Evolutionary conservation across 805 yeast genomes (phyloP).

Genomic region (Wickerhamomyces alni): DNA sequence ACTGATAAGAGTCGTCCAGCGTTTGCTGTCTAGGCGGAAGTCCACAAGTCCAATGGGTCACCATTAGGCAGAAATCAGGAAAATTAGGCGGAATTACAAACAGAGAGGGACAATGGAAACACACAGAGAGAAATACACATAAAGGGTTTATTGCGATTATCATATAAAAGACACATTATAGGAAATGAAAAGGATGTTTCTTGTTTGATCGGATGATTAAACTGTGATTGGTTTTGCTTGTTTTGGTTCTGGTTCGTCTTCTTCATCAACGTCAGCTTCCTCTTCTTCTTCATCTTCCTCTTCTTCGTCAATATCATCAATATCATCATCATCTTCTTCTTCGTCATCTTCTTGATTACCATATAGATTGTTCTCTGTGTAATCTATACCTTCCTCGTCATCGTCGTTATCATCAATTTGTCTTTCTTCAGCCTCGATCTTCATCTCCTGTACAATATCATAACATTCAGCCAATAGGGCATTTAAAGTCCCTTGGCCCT

Average conservation of each 20-base stretch:
- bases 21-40: too few relatives aligned
- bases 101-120: too few relatives aligned
- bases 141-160: too few relatives aligned
- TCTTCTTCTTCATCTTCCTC: constrained; percentile 23
- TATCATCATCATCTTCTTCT: constrained; percentile 26
- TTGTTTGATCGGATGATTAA: too few relatives aligned
- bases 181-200: too few relatives aligned
- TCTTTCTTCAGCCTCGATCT: constrained; percentile 69
- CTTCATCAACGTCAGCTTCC: constrained; percentile 16
- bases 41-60: too few relatives aligned
- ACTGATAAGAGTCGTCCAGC: not conserved
- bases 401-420: constrained; percentile 19
- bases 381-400: constrained; percentile 21
- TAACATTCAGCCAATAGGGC: constrained; percentile 91
- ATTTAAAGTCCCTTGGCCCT: constrained; percentile 95
- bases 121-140: too few relatives aligned
- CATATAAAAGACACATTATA: too few relatives aligned
- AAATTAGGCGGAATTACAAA: too few relatives aligned
- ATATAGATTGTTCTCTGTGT: constrained; percentile 8
- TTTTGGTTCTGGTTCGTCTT: not conserved
- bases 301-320: constrained; percentile 31
- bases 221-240: too few relatives aligned
- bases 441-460: constrained; percentile 86
- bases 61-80: too few relatives aligned
- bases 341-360: constrained; percentile 24